Conservation (phyloP, 805 yeast species). For the Yarrowia sp. region DNA sequence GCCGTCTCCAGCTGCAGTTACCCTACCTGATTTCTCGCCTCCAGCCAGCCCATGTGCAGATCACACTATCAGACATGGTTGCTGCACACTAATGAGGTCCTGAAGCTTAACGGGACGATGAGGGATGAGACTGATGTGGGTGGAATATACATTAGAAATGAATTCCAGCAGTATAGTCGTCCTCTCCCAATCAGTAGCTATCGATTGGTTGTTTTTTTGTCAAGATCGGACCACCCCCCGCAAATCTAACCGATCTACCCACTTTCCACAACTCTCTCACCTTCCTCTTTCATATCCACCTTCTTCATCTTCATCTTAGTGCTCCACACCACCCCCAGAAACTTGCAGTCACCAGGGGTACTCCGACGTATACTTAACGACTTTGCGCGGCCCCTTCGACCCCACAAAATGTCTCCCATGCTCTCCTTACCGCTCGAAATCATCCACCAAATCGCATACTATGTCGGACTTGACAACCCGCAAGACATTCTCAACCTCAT, state of each 20-base stretch:
- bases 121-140: too few relatives aligned
- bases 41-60: conserved; percentile 22
- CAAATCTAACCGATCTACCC: neutral
- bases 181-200: neutral
- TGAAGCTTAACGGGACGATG: neutral
- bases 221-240: neutral
- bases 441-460: conserved; percentile 16
- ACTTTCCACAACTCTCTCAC: neutral
- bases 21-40: conserved; percentile 1
- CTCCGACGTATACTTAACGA: neutral
- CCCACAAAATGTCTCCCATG: neutral
- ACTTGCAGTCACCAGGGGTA: neutral
- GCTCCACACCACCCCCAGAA: neutral
- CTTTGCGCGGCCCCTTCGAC: neutral
- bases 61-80: conserved; percentile 35
- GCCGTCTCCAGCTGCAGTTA: neutral
- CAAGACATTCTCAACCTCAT: conserved; percentile 8
- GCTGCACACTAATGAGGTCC: conserved; percentile 15
- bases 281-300: neutral
- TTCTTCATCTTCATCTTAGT: neutral
- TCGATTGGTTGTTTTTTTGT: neutral
- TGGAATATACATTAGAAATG: neutral
- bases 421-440: conserved; percentile 17
- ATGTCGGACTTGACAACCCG: neutral
- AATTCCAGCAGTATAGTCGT: neutral